Conservation (phyloP, 768 basidiomycete species). For the Boletus coccyginus region DNA sequence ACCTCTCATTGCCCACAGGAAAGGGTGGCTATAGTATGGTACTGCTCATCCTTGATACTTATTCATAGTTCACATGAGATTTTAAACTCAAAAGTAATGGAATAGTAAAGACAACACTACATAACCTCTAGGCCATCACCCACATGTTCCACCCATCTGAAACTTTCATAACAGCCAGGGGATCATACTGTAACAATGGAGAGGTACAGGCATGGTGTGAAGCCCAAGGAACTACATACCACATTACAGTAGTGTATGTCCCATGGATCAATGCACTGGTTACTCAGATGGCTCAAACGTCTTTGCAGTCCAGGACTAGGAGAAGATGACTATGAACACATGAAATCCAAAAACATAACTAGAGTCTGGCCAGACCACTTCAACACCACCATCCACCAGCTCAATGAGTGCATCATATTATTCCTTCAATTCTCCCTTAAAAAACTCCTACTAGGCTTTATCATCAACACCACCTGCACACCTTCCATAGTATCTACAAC, state of each 20-base stretch:
- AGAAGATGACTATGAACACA: too few relatives aligned
- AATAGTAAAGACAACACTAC: conserved; percentile 28
- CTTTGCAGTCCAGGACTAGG: conserved; percentile 35
- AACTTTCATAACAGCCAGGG: conserved; percentile 38
- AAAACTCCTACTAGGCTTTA: too few relatives aligned
- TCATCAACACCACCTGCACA: too few relatives aligned
- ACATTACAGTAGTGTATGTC: conserved; percentile 33
- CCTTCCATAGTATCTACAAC: too few relatives aligned
- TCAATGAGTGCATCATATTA: too few relatives aligned
- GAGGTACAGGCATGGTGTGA: conserved; percentile 30
- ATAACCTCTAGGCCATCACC: conserved; percentile 20
- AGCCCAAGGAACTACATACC: conserved; percentile 10
- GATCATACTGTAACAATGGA: conserved; percentile 34
- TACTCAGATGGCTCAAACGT: conserved; percentile 27
- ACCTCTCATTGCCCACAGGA: conserved; percentile 33
- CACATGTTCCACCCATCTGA: conserved; percentile 24
- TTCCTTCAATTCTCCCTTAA: too few relatives aligned
- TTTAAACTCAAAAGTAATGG: conserved; percentile 27
- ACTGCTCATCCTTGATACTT: conserved; percentile 26
- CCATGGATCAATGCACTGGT: conserved; percentile 41
- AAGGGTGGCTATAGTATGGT: conserved; percentile 31
- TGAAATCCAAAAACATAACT: too few relatives aligned
- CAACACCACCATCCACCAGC: too few relatives aligned
- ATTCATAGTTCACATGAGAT: conserved; percentile 31
- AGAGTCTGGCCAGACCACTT: too few relatives aligned